Evolutionary conservation across 75 land plant species (phyloP), one percentile per base, ranked within the genome.

Genomic region (Pinus tabuliformis): DNA sequence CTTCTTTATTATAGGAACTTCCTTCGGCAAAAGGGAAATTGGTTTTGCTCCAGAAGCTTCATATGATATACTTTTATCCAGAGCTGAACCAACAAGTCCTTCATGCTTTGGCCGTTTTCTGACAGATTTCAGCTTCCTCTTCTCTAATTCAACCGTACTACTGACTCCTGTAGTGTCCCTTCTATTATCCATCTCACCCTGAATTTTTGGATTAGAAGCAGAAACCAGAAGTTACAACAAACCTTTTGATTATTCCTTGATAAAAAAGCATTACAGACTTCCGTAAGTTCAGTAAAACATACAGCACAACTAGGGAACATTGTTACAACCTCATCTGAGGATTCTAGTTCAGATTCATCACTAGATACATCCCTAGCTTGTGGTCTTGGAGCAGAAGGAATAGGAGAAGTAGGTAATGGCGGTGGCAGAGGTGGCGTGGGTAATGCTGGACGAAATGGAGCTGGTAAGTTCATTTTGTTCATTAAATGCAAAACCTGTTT

Each of bases 391-490:
- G 78, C 30, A 28, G 59, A 68, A 63, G 90, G 90, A 68, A 81
- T 57, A 61, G 88, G 77, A 33, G 86, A 77, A 24, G 74, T 79
- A 77, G 98, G 96, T 6, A 72, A 86, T 71, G 89, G 68, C 61
- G 93, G 84, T 63, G 95, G 97, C 18, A 96, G 84, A 54, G 99
- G 99, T 58, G 95, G 99, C 42, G 95, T 94, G 24, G 99, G 98
- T 56, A 94, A 78, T 24, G 98, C 95, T 75, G 91, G 86, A 75
- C 92, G 92, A 75, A 97, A 97, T 75, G 99, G 99, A 74, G 99
- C 98, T 64, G 99, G 99, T 76, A 97, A 80, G 71, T 97, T 97
- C 99, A 97, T 97, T 75, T 97, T 97, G 79, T 97, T 97, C 99
- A 97, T 97, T 82, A 97, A 80, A 81, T 97, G 99, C 58, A 97